Evolutionary conservation across 345 rosid genomes (phyloP).

Genomic region (Citrus cavaleriei): DNA sequence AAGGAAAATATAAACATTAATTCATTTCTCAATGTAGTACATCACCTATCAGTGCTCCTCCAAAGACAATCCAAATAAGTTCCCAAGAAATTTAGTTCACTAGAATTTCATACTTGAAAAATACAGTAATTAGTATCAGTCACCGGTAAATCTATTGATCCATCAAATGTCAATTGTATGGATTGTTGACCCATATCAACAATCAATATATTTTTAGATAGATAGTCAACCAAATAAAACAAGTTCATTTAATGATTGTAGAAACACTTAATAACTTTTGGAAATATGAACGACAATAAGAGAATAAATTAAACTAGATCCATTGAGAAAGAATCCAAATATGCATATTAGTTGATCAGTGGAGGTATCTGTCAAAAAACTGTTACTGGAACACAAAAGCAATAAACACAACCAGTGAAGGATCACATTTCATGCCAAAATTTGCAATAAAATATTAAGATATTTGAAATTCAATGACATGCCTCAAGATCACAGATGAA

Average conservation of each 20-base stretch:
- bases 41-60: neutral
- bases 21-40: neutral
- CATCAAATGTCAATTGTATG: neutral
- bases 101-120: neutral
- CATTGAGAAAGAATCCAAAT: neutral
- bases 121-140: neutral
- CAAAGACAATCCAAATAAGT: neutral
- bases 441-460: neutral
- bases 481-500: neutral
- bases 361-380: neutral
- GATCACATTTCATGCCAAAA: neutral
- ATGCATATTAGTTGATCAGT: neutral
- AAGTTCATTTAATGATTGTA: neutral
- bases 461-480: neutral
- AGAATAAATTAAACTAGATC: neutral
- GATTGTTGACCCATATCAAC: neutral
- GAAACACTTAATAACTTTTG: neutral
- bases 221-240: neutral
- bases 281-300: neutral
- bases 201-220: neutral
- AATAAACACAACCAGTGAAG: neutral
- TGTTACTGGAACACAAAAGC: neutral
- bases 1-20: neutral
- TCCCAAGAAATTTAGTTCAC: neutral
- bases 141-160: neutral